Percentiles rank a stretch among this genome's conserved stretches.
phyloP scores from a whole-genome alignment of 352 stramenopile genomes.

The Globisporangium carolinianum region DNA sequence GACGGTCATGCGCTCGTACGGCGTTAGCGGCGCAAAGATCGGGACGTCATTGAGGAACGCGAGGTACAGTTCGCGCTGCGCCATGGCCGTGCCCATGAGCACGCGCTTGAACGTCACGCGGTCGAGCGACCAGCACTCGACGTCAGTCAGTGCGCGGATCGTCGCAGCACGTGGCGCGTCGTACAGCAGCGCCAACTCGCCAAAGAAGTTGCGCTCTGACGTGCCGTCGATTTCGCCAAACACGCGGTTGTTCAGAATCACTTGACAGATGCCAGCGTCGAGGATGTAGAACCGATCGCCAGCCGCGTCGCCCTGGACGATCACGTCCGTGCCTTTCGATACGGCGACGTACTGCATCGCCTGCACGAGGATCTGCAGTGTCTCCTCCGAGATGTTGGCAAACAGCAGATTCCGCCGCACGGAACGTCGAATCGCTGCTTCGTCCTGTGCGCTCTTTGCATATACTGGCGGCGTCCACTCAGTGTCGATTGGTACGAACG shows the following conservation, averaged over 20 bases:
- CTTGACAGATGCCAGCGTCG: slow-evolving; percentile 75
- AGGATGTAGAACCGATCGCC: slow-evolving; percentile 91
- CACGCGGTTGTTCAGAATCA: slow-evolving; percentile 52
- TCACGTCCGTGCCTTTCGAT: slow-evolving; percentile 37
- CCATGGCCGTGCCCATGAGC: slow-evolving; percentile 62
- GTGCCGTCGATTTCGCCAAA: slow-evolving; percentile 53
- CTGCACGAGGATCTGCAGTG: slow-evolving; percentile 53
- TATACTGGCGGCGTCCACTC: slow-evolving; percentile 48
- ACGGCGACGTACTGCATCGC: slow-evolving; percentile 64
- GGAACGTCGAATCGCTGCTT: slow-evolving; percentile 43
- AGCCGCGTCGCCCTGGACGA: slow-evolving; percentile 57
- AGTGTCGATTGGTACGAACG: slow-evolving; percentile 35
- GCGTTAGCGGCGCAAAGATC: slow-evolving; percentile 70
- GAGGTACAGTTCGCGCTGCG: slow-evolving; percentile 49
- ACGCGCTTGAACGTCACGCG: slow-evolving; percentile 66
- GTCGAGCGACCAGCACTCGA: slow-evolving; percentile 87
- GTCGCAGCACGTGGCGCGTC: slow-evolving; percentile 86
- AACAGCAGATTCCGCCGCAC: slow-evolving; percentile 65
- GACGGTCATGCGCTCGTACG: slow-evolving; percentile 68
- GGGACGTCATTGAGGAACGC: slow-evolving; percentile 60
- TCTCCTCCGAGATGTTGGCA: slow-evolving; percentile 56
- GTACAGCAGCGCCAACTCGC: slow-evolving; percentile 93
- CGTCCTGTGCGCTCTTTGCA: slow-evolving; percentile 43
- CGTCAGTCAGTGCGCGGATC: slow-evolving; percentile 49
- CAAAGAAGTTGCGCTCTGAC: slow-evolving; percentile 73